Base-by-base conservation (phyloP, 148 eudicot species). In the Amaranthus palmeri region DNA sequence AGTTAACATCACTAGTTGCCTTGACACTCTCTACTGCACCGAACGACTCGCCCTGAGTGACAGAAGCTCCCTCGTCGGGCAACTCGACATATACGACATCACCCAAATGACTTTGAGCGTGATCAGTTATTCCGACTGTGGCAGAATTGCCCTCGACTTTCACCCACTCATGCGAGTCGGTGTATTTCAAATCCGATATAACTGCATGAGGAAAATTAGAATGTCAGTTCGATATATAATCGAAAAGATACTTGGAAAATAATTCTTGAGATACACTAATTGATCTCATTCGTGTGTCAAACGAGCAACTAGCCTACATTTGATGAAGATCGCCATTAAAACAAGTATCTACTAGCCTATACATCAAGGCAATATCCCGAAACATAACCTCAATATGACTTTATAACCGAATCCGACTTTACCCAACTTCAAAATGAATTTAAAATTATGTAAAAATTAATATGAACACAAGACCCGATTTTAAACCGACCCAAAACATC, bases 1-100 rank as follows among this genome's bases (percentile, higher is more conserved):
- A 91, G 77, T 93, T 84, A 13, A 93, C 82, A 74, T 93, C 98
- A 80, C 98, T 93, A 13, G 91, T 87, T 17, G 98, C 97, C 73
- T 93, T 93, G 9, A 93, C 96, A 86, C 98, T 93, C 80, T 93
- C 98, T 63, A 93, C 97, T 46, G 97, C 92, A 78, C 96, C 98
- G 71, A 93, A 93, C 52, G 87, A 72, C 40, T 56, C 61, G 7
- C 96, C 98, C 75, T 93, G 91, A 45, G 86, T 78, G 50, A 93
- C 92, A 42, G 72, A 51, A 67, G 81, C 72, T 13, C 96, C 98
- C 73, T 83, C 82, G 72, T 93, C 98, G 1, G 97, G 96, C 59
- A 93, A 81, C 71, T 93, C 97, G 43, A 89, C 96, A 61, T 86
- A 93, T 15, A 93, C 97, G 10, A 91, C 97, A 73, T 93, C 97